A percentile compares a stretch with the other conserved stretches of the same genome.
Evolutionary conservation across 148 eudicot species (phyloP).

Genomic region (Chenopodium quinoa): DNA sequence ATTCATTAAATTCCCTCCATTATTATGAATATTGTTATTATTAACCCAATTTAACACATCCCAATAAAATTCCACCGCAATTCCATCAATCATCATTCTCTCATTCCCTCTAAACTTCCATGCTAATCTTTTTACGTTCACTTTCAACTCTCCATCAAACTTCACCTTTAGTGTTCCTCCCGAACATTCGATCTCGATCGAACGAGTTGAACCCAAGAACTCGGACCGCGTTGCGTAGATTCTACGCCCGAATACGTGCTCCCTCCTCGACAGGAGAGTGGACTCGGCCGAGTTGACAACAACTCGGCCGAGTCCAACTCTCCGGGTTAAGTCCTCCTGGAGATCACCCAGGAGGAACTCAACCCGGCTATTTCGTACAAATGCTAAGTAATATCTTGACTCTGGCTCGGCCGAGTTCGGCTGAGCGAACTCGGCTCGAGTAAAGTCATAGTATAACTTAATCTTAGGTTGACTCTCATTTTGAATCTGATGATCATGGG

Average conservation of each 20-base stretch:
- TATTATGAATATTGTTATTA: neutral
- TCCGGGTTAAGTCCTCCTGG: slow-evolving; percentile 35
- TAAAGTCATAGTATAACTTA: slow-evolving; percentile 58
- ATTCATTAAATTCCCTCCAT: slow-evolving; percentile 6
- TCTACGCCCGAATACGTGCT: slow-evolving; percentile 55
- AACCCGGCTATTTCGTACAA: slow-evolving; percentile 28
- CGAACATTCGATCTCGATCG: slow-evolving; percentile 52
- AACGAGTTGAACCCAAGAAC: slow-evolving; percentile 40
- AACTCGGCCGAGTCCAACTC: slow-evolving; percentile 18
- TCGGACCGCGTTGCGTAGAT: slow-evolving; percentile 36
- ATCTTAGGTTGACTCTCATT: slow-evolving; percentile 3
- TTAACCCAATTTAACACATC: slow-evolving; percentile 60
- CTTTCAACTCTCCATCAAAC: slow-evolving; percentile 39
- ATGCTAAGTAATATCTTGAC: slow-evolving; percentile 46
- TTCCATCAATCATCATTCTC: slow-evolving; percentile 38
- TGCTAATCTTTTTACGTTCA: slow-evolving; percentile 47
- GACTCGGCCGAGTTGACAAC: slow-evolving; percentile 10
- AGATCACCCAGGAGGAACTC: slow-evolving; percentile 52
- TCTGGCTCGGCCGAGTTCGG: slow-evolving; percentile 57
- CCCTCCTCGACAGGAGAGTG: slow-evolving; percentile 41
- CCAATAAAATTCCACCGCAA: slow-evolving; percentile 58
- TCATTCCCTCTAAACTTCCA: slow-evolving; percentile 73
- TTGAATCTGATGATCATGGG: slow-evolving; percentile 7
- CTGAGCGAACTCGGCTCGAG: slow-evolving; percentile 37
- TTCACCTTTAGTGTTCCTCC: slow-evolving; percentile 53